phyloP scores from a whole-genome alignment of 1,139 yeast genomes.

The Geotrichum klebahnii region DNA sequence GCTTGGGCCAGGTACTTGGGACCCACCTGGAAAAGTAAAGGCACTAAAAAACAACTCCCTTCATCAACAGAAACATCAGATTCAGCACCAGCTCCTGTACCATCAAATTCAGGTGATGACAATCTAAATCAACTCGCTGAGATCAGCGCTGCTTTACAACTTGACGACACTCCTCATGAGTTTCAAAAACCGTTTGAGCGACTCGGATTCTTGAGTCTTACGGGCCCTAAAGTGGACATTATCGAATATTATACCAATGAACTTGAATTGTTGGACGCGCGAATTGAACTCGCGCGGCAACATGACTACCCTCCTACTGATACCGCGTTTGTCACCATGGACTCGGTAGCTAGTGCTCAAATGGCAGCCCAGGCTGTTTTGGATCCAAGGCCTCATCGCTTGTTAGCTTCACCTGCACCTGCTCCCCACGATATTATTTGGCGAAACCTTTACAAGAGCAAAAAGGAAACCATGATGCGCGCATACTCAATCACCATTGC shows the following conservation, averaged over 20 bases:
- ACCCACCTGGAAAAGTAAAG: constrained; percentile 32
- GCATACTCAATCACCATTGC: constrained; percentile 59
- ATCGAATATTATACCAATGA: constrained; percentile 57
- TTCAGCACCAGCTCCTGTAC: too few species aligned
- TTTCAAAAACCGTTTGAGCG: constrained; percentile 43
- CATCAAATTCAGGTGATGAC: too few species aligned
- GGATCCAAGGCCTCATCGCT: constrained; percentile 70
- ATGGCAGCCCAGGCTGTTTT: constrained; percentile 85
- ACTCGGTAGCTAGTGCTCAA: constrained; percentile 80
- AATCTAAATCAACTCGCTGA: background rate
- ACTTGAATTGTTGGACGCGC: constrained; percentile 54
- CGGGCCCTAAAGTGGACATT: constrained; percentile 61
- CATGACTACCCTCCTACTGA: constrained; percentile 44
- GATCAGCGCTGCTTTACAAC: constrained; percentile 15
- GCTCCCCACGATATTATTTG: constrained; percentile 85
- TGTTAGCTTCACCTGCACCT: constrained; percentile 74
- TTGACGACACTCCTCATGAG: constrained; percentile 15
- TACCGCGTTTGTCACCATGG: constrained; percentile 78
- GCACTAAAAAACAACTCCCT: background rate
- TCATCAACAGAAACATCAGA: too few species aligned
- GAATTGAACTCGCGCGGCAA: constrained; percentile 49
- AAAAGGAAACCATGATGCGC: constrained; percentile 53
- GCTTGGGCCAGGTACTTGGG: constrained; percentile 75
- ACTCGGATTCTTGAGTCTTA: constrained; percentile 48
- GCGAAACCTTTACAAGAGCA: constrained; percentile 64